A percentile compares a stretch with the other conserved stretches of the same genome.
phyloP scores from a whole-genome alignment of 148 eudicot species.

The Diospyros kaki region DNA sequence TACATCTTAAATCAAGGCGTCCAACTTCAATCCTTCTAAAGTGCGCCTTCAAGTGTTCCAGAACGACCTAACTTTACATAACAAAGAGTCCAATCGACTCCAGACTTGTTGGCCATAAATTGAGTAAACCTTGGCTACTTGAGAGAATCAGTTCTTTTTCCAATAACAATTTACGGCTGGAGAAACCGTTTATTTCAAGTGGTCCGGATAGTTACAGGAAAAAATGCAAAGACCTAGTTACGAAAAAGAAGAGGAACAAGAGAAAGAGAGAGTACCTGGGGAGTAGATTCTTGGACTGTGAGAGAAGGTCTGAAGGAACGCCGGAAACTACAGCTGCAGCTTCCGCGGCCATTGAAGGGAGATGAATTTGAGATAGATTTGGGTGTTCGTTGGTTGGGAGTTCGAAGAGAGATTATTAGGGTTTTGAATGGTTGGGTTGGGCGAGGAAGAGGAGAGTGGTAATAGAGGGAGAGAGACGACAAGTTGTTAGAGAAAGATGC shows the following conservation, averaged over 20 bases:
- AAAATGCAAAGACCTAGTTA: too few species aligned
- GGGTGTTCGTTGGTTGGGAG: background rate
- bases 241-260: background rate
- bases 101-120: too few species aligned
- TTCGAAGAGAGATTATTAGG: background rate
- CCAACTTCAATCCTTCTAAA: background rate
- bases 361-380: background rate
- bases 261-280: conserved; percentile 11
- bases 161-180: too few species aligned
- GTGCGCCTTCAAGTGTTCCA: background rate
- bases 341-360: background rate
- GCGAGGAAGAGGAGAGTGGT: background rate
- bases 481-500: background rate
- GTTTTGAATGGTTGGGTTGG: background rate
- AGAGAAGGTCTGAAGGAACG: background rate
- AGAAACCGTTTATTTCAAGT: too few species aligned
- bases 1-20: background rate
- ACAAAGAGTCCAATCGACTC: background rate
- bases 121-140: too few species aligned
- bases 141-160: too few species aligned
- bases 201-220: too few species aligned
- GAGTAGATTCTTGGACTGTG: background rate
- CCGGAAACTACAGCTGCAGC: background rate
- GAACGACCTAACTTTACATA: background rate
- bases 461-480: background rate